Evolutionary conservation across 2,329 filamentous ascomycete genomes (phyloP), one percentile per base, ranked within the genome.

Genomic region (Fusarium avenaceum): DNA sequence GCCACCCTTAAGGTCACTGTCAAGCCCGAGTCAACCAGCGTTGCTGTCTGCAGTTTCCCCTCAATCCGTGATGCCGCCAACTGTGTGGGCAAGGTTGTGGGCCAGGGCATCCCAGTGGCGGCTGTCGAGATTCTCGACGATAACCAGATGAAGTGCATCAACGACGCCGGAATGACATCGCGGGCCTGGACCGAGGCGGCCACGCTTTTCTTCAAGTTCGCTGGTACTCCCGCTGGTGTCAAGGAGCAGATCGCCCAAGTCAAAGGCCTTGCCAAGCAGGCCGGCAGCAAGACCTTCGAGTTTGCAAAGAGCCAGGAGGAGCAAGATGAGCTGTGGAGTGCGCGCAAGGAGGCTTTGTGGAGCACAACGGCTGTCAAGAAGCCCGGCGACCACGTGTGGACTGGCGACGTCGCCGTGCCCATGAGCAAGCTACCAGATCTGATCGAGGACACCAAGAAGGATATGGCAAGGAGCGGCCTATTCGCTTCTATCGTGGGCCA

Each of bases 121-220:
- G 94, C 94, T n/a, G 89, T 97, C 43, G 94, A 97, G 81, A 91
- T 97, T 59, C 84, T 97, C 28, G 94, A 97, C 80, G 94, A 97
- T 76, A 90, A 94, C 58, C 94, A 97, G 82, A 97, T 97, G 87
- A 83, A 81, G 72, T 86, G 85, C 76, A 88, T 90, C 80, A 89
- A 90, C 80, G 82, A 86, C 28, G 87, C 89, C 1, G 90, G 90
- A 26, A 85, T 83, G 75, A 94, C 92, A 2, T 82, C 84, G 35
- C 87, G 89, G 63, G 79, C 79, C 10, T 95, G 92, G 92, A 83
- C 84, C 52, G 91, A 93, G 79, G 85, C 85, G 3, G 91, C 92
- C 1, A 94, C 92, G 0, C 83, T 95, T 8, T 94, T 95, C 81
- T 93, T 95, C 87, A 95, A 95, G 79, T 95, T 95, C 73, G 85